phyloP scores from a whole-genome alignment of 2,329 filamentous ascomycete genomes.

The Clonostachys sp. region DNA sequence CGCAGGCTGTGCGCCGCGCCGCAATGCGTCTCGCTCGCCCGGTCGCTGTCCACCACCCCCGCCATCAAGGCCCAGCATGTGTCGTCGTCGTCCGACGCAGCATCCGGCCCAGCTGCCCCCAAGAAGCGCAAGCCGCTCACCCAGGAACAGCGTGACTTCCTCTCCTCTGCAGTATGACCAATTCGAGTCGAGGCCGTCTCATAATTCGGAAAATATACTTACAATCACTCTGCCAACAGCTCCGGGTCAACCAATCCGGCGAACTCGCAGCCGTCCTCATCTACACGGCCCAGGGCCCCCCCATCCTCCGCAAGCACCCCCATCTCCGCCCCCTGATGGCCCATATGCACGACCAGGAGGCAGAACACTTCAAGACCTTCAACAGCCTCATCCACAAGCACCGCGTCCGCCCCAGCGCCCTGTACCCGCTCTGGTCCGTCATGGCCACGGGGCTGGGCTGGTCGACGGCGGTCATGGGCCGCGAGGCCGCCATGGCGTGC shows the following conservation, averaged over 20 bases:
- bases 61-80: conserved; percentile 3
- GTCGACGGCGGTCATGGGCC: conserved; percentile 82
- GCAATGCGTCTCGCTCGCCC: background rate
- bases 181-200: background rate
- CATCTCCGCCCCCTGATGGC: conserved; percentile 87
- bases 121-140: conserved; percentile 57
- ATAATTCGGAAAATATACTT: background rate
- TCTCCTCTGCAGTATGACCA: conserved; percentile 62
- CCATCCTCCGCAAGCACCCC: conserved; percentile 74
- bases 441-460: conserved; percentile 81
- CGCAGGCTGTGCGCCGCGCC: background rate
- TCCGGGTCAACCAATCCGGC: conserved; percentile 95
- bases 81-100: conserved; percentile 1
- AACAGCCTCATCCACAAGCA: conserved; percentile 79
- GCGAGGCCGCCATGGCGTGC: conserved; percentile 96
- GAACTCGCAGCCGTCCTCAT: conserved; percentile 96
- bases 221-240: conserved; percentile 31
- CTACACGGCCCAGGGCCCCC: conserved; percentile 83
- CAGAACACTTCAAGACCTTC: conserved; percentile 80
- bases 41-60: conserved; percentile 12
- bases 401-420: conserved; percentile 83
- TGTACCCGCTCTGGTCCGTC: conserved; percentile 86
- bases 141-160: conserved; percentile 65
- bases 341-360: conserved; percentile 98
- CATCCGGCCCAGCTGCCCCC: conserved; percentile 16